A percentile compares a stretch with the other conserved stretches of the same genome.
Conservation (phyloP, 805 yeast genomes). For the Wickerhamiella qilinensis region DNA sequence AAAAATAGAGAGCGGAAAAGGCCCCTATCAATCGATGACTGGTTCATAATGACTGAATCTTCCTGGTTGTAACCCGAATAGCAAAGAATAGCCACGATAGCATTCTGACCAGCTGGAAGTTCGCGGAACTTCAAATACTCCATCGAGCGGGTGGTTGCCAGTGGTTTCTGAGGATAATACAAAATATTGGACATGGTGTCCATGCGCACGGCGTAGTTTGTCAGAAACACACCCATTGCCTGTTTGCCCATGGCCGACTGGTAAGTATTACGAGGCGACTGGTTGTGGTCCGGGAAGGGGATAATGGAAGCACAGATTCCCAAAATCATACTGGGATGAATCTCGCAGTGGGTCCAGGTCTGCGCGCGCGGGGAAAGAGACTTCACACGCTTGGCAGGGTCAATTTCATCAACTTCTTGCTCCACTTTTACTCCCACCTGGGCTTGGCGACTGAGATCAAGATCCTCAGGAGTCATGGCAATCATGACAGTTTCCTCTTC, state of each 20-base stretch:
- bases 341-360: slow-evolving; percentile 96
- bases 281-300: slow-evolving; percentile 99
- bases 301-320: slow-evolving; percentile 98
- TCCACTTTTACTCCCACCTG: slow-evolving; percentile 24
- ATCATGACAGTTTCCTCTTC: slow-evolving; percentile 97
- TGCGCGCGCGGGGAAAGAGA: slow-evolving; percentile 35
- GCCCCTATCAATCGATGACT: slow-evolving; percentile 92
- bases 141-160: slow-evolving; percentile 97
- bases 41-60: slow-evolving; percentile 99
- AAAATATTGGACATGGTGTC: slow-evolving; percentile 98
- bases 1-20: slow-evolving; percentile 89
- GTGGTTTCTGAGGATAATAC: slow-evolving; percentile 94
- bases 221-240: slow-evolving; percentile 97
- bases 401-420: slow-evolving; percentile 27
- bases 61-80: slow-evolving; percentile 98
- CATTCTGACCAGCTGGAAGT: slow-evolving; percentile 97
- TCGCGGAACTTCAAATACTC: slow-evolving; percentile 94
- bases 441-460: slow-evolving; percentile 42
- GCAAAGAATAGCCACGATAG: slow-evolving; percentile 95
- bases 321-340: slow-evolving; percentile 95
- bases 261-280: slow-evolving; percentile 97
- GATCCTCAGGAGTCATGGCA: slow-evolving; percentile 97
- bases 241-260: slow-evolving; percentile 99
- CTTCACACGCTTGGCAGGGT: slow-evolving; percentile 77
- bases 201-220: slow-evolving; percentile 93